Percentiles rank a stretch among this genome's conserved stretches.
Conservation (phyloP, 805 yeast genomes). For the Wickerhamomyces ciferrii region DNA sequence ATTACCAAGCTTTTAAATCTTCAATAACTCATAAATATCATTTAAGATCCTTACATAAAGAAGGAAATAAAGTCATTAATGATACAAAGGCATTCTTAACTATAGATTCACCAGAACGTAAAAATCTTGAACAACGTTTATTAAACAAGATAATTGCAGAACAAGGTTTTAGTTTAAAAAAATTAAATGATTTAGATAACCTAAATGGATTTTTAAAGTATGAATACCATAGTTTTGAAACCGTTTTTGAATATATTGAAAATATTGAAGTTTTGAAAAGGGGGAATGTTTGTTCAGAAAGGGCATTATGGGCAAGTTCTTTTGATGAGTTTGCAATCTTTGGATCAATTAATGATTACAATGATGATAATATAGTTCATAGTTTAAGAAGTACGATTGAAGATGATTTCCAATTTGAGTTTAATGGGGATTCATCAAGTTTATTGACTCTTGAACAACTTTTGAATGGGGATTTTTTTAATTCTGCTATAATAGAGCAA, state of each 20-base stretch:
- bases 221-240: conserved; percentile 4
- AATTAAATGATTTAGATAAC: conserved; percentile 14
- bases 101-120: conserved; percentile 9
- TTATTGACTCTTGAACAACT: conserved; percentile 3
- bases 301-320: background rate
- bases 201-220: conserved; percentile 12
- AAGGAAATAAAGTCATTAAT: conserved; percentile 18
- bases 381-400: background rate
- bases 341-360: too few species aligned
- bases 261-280: conserved; percentile 9
- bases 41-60: conserved; percentile 16
- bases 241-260: background rate
- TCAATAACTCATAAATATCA: conserved; percentile 17
- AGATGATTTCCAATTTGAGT: background rate
- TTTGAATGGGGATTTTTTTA: background rate
- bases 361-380: too few species aligned
- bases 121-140: conserved; percentile 3
- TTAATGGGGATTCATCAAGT: background rate
- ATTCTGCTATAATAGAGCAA: too few species aligned
- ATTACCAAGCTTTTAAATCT: conserved; percentile 20
- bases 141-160: background rate
- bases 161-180: background rate
- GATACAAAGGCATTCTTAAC: conserved; percentile 13
- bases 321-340: background rate
- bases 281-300: background rate